Percentiles rank a stretch among this genome's conserved stretches.
These are phyloP conservation scores for Vicia villosa DNA, from an alignment of 306 rosid species.

Conservation along the genomic window DNA sequence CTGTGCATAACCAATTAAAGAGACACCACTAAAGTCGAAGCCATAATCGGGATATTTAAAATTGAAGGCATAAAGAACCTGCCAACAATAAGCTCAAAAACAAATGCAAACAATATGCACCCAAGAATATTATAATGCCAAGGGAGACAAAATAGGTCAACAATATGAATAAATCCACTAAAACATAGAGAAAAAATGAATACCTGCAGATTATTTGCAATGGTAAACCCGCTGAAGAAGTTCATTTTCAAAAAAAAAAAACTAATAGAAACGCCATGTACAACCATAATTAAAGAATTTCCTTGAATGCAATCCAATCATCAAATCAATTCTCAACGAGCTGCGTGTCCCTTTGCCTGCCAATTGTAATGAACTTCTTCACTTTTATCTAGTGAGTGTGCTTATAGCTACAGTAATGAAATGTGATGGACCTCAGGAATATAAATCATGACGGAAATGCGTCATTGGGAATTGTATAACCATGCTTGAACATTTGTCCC, in stretches of 20 bases:
- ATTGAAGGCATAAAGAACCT: neutral
- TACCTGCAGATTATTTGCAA: slow-evolving; percentile 38
- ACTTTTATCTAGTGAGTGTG: neutral
- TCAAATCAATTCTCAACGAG: slow-evolving; percentile 21
- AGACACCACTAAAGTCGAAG: too few species aligned
- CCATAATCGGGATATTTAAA: neutral
- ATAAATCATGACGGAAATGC: slow-evolving; percentile 47
- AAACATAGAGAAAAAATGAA: slow-evolving; percentile 26
- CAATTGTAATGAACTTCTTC: slow-evolving; percentile 11
- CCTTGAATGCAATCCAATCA: slow-evolving; percentile 35
- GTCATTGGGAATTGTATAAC: slow-evolving; percentile 56
- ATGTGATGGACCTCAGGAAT: slow-evolving; percentile 31
- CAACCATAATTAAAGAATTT: slow-evolving; percentile 51
- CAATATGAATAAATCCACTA: neutral
- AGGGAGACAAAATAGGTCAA: neutral
- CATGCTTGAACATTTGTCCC: slow-evolving; percentile 77
- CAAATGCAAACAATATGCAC: slow-evolving; percentile 1
- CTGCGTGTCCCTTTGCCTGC: slow-evolving; percentile 22
- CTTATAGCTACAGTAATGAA: slow-evolving; percentile 23
- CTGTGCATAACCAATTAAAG: too few species aligned
- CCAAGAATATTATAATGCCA: slow-evolving; percentile 1
- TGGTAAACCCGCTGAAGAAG: slow-evolving; percentile 26
- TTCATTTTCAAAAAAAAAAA: neutral
- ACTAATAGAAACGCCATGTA: slow-evolving; percentile 39
- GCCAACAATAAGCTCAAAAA: neutral